phyloP scores from a whole-genome alignment of 2,329 filamentous ascomycete genomes.

The Aspergillus transmontanensis region DNA sequence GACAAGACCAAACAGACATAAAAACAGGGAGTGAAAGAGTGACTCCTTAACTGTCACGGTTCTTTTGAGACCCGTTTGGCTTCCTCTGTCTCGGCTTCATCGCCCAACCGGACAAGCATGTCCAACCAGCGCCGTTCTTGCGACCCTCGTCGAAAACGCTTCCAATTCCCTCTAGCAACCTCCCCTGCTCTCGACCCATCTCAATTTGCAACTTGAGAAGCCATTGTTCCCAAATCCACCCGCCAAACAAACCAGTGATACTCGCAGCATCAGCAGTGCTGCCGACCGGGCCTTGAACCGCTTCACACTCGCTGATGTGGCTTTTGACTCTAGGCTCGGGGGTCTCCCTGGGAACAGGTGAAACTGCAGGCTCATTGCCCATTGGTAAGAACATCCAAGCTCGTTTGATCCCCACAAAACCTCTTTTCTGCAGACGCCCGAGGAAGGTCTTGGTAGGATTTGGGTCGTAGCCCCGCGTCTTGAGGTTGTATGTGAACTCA shows the following conservation, averaged over 20 bases:
- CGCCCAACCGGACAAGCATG: slow-evolving; percentile 62
- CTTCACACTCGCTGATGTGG: slow-evolving; percentile 57
- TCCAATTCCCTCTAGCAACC: slow-evolving; percentile 58
- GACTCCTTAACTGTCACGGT: slow-evolving; percentile 3
- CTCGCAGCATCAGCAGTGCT: slow-evolving; percentile 72
- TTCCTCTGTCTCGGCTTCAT: slow-evolving; percentile 49
- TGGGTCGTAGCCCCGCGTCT: slow-evolving; percentile 87
- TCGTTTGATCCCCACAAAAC: slow-evolving; percentile 79
- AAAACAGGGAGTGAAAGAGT: slow-evolving; percentile 8
- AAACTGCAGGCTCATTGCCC: slow-evolving; percentile 57
- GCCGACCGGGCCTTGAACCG: slow-evolving; percentile 58
- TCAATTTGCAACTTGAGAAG: slow-evolving; percentile 84
- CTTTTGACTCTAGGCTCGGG: slow-evolving; percentile 40
- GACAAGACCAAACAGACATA: background rate
- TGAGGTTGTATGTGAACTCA: slow-evolving; percentile 88
- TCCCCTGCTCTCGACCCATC: slow-evolving; percentile 67
- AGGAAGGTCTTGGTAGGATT: slow-evolving; percentile 81
- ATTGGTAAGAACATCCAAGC: slow-evolving; percentile 90
- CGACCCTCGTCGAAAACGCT: slow-evolving; percentile 63
- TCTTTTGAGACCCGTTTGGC: slow-evolving; percentile 1
- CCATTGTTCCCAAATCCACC: slow-evolving; percentile 97
- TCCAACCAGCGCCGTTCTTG: slow-evolving; percentile 61
- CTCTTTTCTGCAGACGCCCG: slow-evolving; percentile 69
- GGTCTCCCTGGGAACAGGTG: slow-evolving; percentile 47
- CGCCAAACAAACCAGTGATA: slow-evolving; percentile 79